Percentiles rank a stretch among this genome's conserved stretches.
Conservation (phyloP, 306 rosid genomes). For the Lupinus albus region DNA sequence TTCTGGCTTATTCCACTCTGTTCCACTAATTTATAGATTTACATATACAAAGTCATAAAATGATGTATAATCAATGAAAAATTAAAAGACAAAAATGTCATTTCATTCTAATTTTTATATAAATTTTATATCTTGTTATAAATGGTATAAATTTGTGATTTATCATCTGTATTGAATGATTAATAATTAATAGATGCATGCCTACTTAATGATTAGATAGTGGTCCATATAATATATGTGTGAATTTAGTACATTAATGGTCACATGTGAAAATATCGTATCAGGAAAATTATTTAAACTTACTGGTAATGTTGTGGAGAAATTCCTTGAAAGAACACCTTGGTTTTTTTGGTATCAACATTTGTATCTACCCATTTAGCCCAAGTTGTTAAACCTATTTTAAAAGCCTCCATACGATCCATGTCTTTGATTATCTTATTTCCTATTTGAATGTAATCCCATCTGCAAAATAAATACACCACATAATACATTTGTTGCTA, state of each 20-base stretch:
- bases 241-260: too few relatives aligned
- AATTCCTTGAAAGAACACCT: slow-evolving; percentile 69
- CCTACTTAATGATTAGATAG: too few relatives aligned
- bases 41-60: not conserved
- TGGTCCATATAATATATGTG: too few relatives aligned
- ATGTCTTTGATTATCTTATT: slow-evolving; percentile 53
- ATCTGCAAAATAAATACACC: slow-evolving; percentile 45
- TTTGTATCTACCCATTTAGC: slow-evolving; percentile 62
- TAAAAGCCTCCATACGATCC: slow-evolving; percentile 74
- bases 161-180: too few relatives aligned
- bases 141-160: too few relatives aligned
- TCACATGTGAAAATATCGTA: not conserved
- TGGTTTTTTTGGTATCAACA: slow-evolving; percentile 51
- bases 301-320: slow-evolving; percentile 73
- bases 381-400: slow-evolving; percentile 64
- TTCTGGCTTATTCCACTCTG: slow-evolving; percentile 51
- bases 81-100: too few relatives aligned
- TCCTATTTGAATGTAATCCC: slow-evolving; percentile 70
- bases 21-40: slow-evolving; percentile 47
- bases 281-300: slow-evolving; percentile 8
- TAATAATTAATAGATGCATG: too few relatives aligned
- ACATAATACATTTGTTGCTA: not conserved
- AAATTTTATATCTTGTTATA: too few relatives aligned
- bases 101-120: too few relatives aligned
- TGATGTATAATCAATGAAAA: not conserved